Conservation (phyloP, 2,329 filamentous ascomycete species). For the Grosmannia huntii region DNA sequence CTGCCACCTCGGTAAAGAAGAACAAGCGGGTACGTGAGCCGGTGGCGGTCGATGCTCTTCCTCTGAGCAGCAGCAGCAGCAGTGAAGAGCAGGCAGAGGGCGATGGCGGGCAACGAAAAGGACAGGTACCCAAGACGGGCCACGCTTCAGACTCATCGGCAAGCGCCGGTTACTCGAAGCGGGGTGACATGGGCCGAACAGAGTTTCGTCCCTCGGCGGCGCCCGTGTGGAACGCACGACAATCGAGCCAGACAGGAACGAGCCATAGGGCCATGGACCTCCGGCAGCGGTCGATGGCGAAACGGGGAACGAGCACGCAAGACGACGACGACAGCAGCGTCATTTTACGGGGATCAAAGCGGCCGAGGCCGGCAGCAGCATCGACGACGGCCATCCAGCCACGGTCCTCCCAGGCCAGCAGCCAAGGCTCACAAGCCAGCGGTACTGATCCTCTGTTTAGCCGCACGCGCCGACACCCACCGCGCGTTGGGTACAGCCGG, state of each 20-base stretch:
- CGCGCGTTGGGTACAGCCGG: not conserved
- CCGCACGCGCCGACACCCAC: not conserved
- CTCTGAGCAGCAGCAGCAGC: conserved; percentile 10
- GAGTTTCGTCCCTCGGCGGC: conserved; percentile 1
- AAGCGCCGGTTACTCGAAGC: not conserved
- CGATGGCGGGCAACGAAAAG: not conserved
- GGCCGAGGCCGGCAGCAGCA: not conserved
- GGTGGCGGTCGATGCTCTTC: conserved; percentile 8
- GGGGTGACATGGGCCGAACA: conserved; percentile 6
- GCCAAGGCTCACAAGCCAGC: not conserved
- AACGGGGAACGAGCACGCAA: not conserved
- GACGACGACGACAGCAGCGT: not conserved
- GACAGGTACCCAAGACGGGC: not conserved
- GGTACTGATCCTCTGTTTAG: not conserved
- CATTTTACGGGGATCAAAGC: conserved; percentile 1
- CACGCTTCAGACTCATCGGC: conserved; percentile 3
- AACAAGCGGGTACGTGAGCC: conserved; percentile 1
- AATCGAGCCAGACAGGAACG: not conserved
- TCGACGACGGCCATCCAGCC: not conserved
- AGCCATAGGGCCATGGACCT: not conserved
- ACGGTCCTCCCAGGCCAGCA: not conserved
- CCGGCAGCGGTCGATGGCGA: not conserved
- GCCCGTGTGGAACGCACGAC: not conserved
- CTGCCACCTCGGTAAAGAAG: not conserved
- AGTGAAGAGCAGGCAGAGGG: not conserved